These are phyloP conservation scores for Paraurostyla sp. DNA, from an alignment of 73 alveolate species.

Conservation along the genomic window DNA sequence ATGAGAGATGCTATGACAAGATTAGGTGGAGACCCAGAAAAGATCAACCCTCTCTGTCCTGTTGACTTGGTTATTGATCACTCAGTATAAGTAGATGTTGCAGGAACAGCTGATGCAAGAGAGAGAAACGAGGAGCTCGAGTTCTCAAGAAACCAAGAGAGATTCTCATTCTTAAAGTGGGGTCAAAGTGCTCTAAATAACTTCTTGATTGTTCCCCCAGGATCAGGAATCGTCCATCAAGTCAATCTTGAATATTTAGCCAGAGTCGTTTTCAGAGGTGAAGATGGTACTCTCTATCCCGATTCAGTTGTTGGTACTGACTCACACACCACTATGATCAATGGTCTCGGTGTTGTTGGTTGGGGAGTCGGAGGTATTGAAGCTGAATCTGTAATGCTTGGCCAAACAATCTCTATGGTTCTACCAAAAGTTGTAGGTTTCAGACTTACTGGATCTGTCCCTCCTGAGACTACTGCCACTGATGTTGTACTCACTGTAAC, in stretches of 20 bases:
- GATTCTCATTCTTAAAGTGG: slow-evolving; percentile 95
- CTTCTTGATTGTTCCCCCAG: slow-evolving; percentile 94
- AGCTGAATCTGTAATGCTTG: slow-evolving; percentile 97
- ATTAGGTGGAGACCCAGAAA: slow-evolving; percentile 88
- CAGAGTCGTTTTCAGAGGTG: slow-evolving; percentile 83
- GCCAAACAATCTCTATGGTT: slow-evolving; percentile 90
- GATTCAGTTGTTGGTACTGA: slow-evolving; percentile 97
- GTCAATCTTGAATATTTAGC: slow-evolving; percentile 94
- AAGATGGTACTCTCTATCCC: slow-evolving; percentile 83
- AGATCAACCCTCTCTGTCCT: slow-evolving; percentile 90
- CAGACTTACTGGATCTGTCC: slow-evolving; percentile 90
- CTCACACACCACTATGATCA: slow-evolving; percentile 95
- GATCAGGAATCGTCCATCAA: slow-evolving; percentile 94
- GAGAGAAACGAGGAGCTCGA: slow-evolving; percentile 88
- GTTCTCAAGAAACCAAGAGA: slow-evolving; percentile 86
- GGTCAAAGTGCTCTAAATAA: slow-evolving; percentile 91
- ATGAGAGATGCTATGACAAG: slow-evolving; percentile 90
- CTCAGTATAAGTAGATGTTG: slow-evolving; percentile 87
- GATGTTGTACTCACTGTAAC: slow-evolving; percentile 90
- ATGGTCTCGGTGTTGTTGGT: slow-evolving; percentile 93
- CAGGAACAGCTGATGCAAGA: slow-evolving; percentile 71
- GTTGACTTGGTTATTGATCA: slow-evolving; percentile 95
- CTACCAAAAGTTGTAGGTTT: slow-evolving; percentile 95
- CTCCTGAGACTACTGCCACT: slow-evolving; percentile 88
- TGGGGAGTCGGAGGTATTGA: slow-evolving; percentile 98